Conservation (phyloP, 2,329 filamentous ascomycete genomes). For the Fusarium paranaense region DNA sequence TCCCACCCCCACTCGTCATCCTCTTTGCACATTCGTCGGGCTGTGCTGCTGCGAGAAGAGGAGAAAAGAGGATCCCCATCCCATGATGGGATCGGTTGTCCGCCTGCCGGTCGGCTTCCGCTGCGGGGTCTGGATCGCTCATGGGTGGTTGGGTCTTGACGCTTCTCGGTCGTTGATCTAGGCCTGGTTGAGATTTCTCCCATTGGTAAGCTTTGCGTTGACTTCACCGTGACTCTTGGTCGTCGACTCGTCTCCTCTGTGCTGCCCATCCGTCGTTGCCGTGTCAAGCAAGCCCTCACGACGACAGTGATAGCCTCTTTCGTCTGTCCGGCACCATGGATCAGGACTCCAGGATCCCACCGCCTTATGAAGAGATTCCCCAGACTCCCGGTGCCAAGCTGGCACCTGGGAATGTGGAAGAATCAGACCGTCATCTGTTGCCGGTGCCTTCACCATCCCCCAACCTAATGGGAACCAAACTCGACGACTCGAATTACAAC, state of each 20-base stretch:
- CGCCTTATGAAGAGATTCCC: slow-evolving; percentile 33
- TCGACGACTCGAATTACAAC: slow-evolving; percentile 27
- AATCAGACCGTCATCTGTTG: slow-evolving; percentile 26
- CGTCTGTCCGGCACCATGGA: slow-evolving; percentile 23
- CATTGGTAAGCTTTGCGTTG: slow-evolving; percentile 26
- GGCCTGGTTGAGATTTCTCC: slow-evolving; percentile 1
- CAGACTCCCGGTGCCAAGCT: slow-evolving; percentile 29
- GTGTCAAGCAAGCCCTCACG: slow-evolving; percentile 2
- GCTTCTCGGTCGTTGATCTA: slow-evolving; percentile 21
- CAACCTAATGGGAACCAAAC: slow-evolving; percentile 24
- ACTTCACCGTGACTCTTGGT: slow-evolving; percentile 15
- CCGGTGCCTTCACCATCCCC: slow-evolving; percentile 25
- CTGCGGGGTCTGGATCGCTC: slow-evolving; percentile 21
- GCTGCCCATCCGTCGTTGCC: slow-evolving; percentile 4
- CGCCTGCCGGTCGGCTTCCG: slow-evolving; percentile 15
- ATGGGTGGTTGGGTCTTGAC: slow-evolving; percentile 25
- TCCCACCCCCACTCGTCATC: slow-evolving; percentile 25
- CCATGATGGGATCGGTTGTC: slow-evolving; percentile 34
- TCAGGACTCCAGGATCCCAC: slow-evolving; percentile 24
- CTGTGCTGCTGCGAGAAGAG: slow-evolving; percentile 12
- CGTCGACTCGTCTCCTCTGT: slow-evolving; percentile 1
- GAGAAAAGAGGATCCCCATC: slow-evolving; percentile 30
- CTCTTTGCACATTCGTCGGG: slow-evolving; percentile 9
- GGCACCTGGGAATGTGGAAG: slow-evolving; percentile 12
- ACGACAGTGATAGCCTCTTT: neutral